Conservation (phyloP, 2,329 filamentous ascomycete genomes). For the Talaromyces amestolkiae region DNA sequence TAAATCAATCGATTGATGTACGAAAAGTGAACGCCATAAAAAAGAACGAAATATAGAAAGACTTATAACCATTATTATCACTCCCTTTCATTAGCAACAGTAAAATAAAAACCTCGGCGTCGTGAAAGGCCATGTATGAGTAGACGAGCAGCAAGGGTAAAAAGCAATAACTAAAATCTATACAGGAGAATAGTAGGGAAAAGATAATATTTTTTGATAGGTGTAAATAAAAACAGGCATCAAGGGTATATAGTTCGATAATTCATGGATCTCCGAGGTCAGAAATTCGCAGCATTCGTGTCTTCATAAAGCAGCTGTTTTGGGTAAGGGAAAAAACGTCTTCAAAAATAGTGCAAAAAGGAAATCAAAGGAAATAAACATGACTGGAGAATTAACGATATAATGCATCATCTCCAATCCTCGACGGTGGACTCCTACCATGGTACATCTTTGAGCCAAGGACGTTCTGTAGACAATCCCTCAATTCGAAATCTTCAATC, state of each 20-base stretch:
- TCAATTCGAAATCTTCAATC: constrained; percentile 63
- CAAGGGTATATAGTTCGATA: not conserved
- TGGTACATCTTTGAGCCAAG: constrained; percentile 47
- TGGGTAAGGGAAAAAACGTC: not conserved
- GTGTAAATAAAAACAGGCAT: not conserved
- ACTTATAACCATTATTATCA: not conserved
- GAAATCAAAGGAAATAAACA: not conserved
- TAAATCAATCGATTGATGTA: not conserved
- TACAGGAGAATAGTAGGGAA: not conserved
- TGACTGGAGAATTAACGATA: constrained; percentile 19
- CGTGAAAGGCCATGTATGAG: not conserved
- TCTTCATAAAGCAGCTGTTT: not conserved
- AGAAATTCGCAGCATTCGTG: not conserved
- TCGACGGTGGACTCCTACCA: not conserved
- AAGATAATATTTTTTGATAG: not conserved
- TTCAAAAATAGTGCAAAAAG: not conserved
- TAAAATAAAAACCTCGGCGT: not conserved
- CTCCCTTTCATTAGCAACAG: not conserved
- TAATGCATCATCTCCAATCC: constrained; percentile 32
- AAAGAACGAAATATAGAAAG: too few species aligned
- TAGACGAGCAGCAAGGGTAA: not conserved
- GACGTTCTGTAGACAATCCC: constrained; percentile 72
- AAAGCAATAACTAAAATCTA: not conserved
- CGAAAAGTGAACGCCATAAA: not conserved
- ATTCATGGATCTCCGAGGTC: not conserved